Evolutionary conservation across 257 asterid genomes (phyloP).

Genomic region (Agastache rugosa): DNA sequence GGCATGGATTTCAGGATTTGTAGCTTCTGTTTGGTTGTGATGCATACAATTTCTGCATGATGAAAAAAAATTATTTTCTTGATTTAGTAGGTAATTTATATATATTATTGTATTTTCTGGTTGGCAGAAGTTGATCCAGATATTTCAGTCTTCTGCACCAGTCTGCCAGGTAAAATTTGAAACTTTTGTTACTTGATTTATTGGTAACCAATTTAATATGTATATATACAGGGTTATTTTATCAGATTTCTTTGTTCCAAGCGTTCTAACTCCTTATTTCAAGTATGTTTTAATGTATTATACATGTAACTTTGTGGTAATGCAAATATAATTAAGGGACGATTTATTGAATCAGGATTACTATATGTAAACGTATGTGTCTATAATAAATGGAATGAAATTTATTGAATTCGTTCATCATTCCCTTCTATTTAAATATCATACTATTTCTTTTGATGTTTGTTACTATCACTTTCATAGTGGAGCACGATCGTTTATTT

Average conservation of each 20-base stretch:
- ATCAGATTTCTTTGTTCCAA: not conserved
- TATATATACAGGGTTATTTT: too few species aligned
- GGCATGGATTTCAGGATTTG: not conserved
- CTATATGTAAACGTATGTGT: too few species aligned
- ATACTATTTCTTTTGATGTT: not conserved
- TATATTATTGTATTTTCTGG: conserved; percentile 19
- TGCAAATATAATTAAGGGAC: too few species aligned
- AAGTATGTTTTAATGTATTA: not conserved
- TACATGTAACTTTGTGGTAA: too few species aligned
- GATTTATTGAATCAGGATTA: too few species aligned
- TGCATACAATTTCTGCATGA: not conserved
- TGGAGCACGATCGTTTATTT: too few species aligned
- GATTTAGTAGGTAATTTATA: conserved; percentile 1
- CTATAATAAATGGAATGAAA: too few species aligned
- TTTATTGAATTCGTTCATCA: too few species aligned
- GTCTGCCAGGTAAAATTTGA: conserved; percentile 18
- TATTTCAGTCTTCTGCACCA: conserved; percentile 28
- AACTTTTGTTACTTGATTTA: not conserved
- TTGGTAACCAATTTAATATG: not conserved
- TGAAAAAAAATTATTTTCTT: conserved; percentile 1
- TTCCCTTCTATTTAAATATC: too few species aligned
- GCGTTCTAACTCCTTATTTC: not conserved
- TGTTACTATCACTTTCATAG: not conserved
- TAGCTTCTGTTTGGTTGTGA: conserved; percentile 5
- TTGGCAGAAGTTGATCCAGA: conserved; percentile 34